Base-by-base conservation (phyloP, 495 filamentous ascomycete species). In the Penicillium soppii region DNA sequence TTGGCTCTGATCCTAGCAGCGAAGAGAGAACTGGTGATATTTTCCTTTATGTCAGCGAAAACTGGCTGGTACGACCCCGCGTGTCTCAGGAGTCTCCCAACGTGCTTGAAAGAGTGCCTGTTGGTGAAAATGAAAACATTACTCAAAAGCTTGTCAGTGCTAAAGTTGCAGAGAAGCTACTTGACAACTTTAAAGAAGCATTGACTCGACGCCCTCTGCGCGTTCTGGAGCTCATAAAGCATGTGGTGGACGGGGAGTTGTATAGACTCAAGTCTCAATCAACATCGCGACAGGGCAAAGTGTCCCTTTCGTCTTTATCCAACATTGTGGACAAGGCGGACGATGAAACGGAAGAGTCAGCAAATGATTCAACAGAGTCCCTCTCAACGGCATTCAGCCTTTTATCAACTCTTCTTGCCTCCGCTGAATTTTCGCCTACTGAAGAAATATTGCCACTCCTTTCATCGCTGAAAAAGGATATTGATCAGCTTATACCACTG, bases 161-260 rank as follows among this genome's bases (percentile, higher is more conserved):
- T 5, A 88, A 86, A 53, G 57, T 88, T 2, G 76, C 87, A 3
- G 80, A 89, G 57, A 79, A 79, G 42, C 76, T 92, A 63, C 82
- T 89, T 56, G 79, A 81, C 27, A 79, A 73, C 27, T 78, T 88
- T 57, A 80, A 86, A 25, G 82, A 86, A 17, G 85, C 82, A 47
- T 77, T 91, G n/a, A 81, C 84, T 26, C 75, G 73, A 26, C 78
- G 83, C 30, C 82, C 87, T 2, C 65, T 75, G 8, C 79, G 81
- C 47, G 75, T 87, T n/a, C 69, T 90, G 10, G 74, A 81, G 35
- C 79, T 90, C 19, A 77, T 82, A 59, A 70, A 76, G 51, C 70
- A 86, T 52, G 67, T 90, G 10, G 63, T 89, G 40, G 65, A 75
- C 47, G 69, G 63, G 35, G 72, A 69, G 56, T 52, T 69, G 16